Evolutionary conservation across 2,329 filamentous ascomycete species (phyloP), one percentile per base, ranked within the genome.

Genomic region (Teratosphaeria gauchensis): DNA sequence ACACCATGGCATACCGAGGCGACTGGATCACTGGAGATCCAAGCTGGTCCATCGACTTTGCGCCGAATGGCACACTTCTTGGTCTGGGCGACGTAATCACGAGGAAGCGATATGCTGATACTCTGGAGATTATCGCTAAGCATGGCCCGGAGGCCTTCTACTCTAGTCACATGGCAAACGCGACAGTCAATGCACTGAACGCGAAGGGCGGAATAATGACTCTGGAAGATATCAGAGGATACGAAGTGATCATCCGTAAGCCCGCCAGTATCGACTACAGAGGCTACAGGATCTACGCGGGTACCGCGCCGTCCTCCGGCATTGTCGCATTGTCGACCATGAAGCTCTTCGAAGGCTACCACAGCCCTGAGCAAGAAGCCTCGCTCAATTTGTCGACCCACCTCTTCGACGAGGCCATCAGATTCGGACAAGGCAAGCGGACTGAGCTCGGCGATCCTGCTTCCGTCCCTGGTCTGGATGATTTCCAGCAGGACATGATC

Each of bases 41-140:
- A 0, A 82, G 84, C 3, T 97, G 90, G 87, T 90, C 92, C 0
- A 72, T 88, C 54, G 92, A 96, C 70, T 96, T 96, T 75, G 91
- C 90, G 1, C 90, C 90, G 0, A 85, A 92, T 61, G 92, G 91
- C 3, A 86, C 81, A 0, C 77, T 89, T 2, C 66, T 96, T 0
- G 77, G 81, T 19, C 74, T 91, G 2, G 90, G 89, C 19, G 89
- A 95, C 54, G 86, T 74, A 0, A 90, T 97, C 68, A 92, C 87
- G 0, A 80, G 92, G 52, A 88, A 86, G 68, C 82, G 92, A 59
- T 95, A 92, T 69, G 91, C 89, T 65, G 70, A 89, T 61, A 90
- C 91, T 0, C 80, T 97, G 0, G 85, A 92, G 68, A 82, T 79
- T 0, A 90, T 97, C 63, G 90, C 89, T 1, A 75, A 84, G 3